phyloP scores from a whole-genome alignment of 1,139 yeast genomes.

The Sugiyamaella japonica region DNA sequence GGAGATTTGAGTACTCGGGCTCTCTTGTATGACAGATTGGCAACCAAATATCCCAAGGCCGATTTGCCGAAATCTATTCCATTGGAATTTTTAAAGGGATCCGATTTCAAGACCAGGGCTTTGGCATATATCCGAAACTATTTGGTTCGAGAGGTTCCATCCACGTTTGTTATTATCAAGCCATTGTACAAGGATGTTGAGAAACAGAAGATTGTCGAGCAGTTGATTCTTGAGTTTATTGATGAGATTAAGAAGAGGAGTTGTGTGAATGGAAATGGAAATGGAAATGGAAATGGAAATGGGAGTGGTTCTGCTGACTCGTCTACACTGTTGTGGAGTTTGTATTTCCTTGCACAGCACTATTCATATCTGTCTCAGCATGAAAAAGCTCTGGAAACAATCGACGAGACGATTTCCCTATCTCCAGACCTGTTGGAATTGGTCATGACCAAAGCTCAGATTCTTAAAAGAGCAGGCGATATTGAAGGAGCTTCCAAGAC shows the following conservation, averaged over 20 bases:
- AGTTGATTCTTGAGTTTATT: slow-evolving; percentile 55
- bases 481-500: slow-evolving; percentile 59
- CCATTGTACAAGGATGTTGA: slow-evolving; percentile 61
- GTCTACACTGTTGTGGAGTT: slow-evolving; percentile 73
- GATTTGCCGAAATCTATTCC: slow-evolving; percentile 82
- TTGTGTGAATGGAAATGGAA: neutral
- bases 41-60: slow-evolving; percentile 73
- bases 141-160: slow-evolving; percentile 82
- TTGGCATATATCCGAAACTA: slow-evolving; percentile 56
- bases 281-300: slow-evolving; percentile 2
- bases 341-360: slow-evolving; percentile 81
- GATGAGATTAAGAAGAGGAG: slow-evolving; percentile 18
- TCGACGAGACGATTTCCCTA: slow-evolving; percentile 66
- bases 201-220: slow-evolving; percentile 53
- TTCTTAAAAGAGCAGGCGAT: slow-evolving; percentile 70
- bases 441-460: slow-evolving; percentile 75
- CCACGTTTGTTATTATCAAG: slow-evolving; percentile 82
- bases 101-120: slow-evolving; percentile 50
- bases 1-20: slow-evolving; percentile 32
- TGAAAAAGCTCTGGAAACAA: slow-evolving; percentile 52
- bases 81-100: slow-evolving; percentile 66
- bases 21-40: slow-evolving; percentile 60
- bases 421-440: slow-evolving; percentile 76
- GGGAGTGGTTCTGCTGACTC: neutral
- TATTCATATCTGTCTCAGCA: slow-evolving; percentile 56